These are phyloP conservation scores for Rusavskia elegans DNA, from an alignment of 495 filamentous ascomycete species.

Conservation along the genomic window DNA sequence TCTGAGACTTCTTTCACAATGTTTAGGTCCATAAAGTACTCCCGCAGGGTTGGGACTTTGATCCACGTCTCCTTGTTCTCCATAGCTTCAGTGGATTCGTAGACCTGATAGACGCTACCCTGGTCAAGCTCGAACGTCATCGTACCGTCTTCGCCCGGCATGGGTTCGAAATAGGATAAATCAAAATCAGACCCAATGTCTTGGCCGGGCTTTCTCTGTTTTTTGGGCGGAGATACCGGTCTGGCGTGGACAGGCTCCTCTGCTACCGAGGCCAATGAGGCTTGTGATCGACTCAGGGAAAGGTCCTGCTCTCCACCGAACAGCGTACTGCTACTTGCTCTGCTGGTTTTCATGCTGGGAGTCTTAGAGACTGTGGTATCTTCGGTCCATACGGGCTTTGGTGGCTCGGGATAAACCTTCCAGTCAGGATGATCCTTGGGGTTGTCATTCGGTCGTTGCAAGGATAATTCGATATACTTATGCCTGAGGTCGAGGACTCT, in stretches of 20 bases:
- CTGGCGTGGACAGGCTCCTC: slow-evolving; percentile 6
- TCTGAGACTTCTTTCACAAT: slow-evolving; percentile 68
- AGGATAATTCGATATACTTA: slow-evolving; percentile 77
- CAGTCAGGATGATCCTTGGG: slow-evolving; percentile 73
- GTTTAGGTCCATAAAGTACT: slow-evolving; percentile 94
- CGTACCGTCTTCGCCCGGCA: slow-evolving; percentile 47
- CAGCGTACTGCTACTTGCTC: slow-evolving; percentile 38
- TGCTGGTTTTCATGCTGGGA: slow-evolving; percentile 23
- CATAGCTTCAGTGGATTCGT: slow-evolving; percentile 43
- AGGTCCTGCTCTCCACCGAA: slow-evolving; percentile 18
- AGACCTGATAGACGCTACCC: slow-evolving; percentile 83
- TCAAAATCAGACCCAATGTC: slow-evolving; percentile 87
- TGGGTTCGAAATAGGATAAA: slow-evolving; percentile 54
- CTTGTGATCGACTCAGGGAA: neutral
- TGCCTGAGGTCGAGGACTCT: slow-evolving; percentile 68
- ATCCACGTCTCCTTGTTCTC: slow-evolving; percentile 51
- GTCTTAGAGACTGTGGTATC: slow-evolving; percentile 33
- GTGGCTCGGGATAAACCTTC: slow-evolving; percentile 81
- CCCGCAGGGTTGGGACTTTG: slow-evolving; percentile 69
- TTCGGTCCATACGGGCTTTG: slow-evolving; percentile 77
- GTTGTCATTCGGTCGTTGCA: slow-evolving; percentile 66
- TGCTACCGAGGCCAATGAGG: slow-evolving; percentile 5
- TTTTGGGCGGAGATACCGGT: slow-evolving; percentile 17
- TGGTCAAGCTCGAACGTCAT: slow-evolving; percentile 64
- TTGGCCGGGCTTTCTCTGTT: slow-evolving; percentile 70